These are phyloP conservation scores for Sarocladium oryzae DNA, from an alignment of 2,329 filamentous ascomycete genomes.

Conservation along the genomic window DNA sequence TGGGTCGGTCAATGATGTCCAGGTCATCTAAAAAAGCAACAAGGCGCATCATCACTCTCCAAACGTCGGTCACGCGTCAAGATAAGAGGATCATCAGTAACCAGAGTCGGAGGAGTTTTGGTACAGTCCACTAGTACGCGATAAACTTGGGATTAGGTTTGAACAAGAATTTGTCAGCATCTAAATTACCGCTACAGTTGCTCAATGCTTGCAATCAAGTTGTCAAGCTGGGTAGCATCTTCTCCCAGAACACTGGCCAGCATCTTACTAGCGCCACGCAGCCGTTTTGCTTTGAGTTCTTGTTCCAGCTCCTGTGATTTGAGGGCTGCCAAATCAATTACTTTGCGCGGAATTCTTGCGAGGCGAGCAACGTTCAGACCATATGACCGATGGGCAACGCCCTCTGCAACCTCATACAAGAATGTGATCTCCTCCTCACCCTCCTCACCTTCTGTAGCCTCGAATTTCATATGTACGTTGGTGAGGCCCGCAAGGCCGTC, in stretches of 20 bases:
- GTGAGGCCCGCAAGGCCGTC: constrained; percentile 63
- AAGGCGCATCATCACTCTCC: too few species aligned
- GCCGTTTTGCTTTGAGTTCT: constrained; percentile 56
- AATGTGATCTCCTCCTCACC: constrained; percentile 82
- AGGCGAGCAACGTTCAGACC: constrained; percentile 88
- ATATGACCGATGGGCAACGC: constrained; percentile 89
- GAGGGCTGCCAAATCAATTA: constrained; percentile 71
- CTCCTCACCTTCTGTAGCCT: constrained; percentile 30
- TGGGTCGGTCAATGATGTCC: too few species aligned
- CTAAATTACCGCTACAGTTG: constrained; percentile 38
- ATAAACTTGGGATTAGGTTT: constrained; percentile 9
- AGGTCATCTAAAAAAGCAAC: too few species aligned
- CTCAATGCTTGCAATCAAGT: constrained; percentile 50
- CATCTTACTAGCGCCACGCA: constrained; percentile 43
- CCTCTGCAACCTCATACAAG: constrained; percentile 84
- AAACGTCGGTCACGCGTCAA: too few species aligned
- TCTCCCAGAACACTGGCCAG: constrained; percentile 35
- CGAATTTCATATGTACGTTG: constrained; percentile 95
- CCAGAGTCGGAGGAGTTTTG: neutral
- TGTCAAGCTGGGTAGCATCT: constrained; percentile 39
- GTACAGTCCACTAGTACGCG: neutral
- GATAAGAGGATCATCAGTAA: too few species aligned
- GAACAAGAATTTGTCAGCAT: neutral
- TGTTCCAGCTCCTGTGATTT: constrained; percentile 79
- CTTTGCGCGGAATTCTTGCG: constrained; percentile 68